Conservation (phyloP, 257 asterid genomes). For the Anisodus tanguticus region DNA sequence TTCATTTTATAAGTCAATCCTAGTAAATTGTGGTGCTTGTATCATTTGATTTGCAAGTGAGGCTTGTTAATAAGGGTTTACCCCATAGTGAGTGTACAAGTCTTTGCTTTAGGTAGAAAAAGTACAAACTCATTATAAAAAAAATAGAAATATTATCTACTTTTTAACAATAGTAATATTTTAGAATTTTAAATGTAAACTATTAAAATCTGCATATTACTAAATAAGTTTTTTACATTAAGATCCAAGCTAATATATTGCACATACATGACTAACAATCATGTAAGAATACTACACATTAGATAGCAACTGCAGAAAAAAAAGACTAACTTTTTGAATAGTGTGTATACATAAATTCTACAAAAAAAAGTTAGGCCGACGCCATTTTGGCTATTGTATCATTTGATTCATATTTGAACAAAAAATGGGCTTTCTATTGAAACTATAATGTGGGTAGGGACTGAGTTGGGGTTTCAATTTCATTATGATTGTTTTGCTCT, state of each 20-base stretch:
- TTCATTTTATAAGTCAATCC: not conserved
- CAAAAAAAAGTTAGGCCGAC: too few relatives aligned
- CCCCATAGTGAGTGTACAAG: too few relatives aligned
- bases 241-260: too few relatives aligned
- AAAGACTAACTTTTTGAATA: too few relatives aligned
- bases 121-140: too few relatives aligned
- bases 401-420: not conserved
- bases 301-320: too few relatives aligned
- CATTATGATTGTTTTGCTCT: not conserved
- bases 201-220: not conserved
- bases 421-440: not conserved
- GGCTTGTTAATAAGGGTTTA: not conserved
- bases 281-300: too few relatives aligned
- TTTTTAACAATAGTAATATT: not conserved
- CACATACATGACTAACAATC: too few relatives aligned
- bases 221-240: too few relatives aligned
- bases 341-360: too few relatives aligned
- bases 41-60: not conserved
- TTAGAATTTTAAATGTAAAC: not conserved
- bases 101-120: too few relatives aligned
- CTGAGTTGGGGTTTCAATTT: not conserved
- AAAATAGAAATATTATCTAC: too few relatives aligned
- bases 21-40: not conserved
- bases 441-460: not conserved
- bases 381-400: not conserved